These are phyloP conservation scores for Fusarium sp. DNA, from an alignment of 2,329 filamentous ascomycete species.

Conservation along the genomic window DNA sequence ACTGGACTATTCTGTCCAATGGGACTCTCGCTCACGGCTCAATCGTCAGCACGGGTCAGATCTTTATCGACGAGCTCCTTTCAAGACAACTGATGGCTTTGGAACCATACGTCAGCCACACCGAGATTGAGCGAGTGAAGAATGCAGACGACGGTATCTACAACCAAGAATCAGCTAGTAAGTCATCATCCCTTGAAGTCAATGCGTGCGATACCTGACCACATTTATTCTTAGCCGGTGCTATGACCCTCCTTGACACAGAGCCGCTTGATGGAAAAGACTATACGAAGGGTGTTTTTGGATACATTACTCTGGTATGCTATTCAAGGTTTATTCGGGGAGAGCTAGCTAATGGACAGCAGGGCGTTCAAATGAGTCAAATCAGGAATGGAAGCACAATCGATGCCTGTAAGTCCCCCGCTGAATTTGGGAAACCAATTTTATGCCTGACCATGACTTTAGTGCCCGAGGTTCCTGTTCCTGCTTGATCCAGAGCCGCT, in stretches of 20 bases:
- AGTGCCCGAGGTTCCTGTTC: neutral
- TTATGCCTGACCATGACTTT: neutral
- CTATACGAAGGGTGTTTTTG: neutral
- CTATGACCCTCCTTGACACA: neutral
- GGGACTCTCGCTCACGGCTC: neutral
- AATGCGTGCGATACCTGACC: neutral
- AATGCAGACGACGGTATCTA: neutral
- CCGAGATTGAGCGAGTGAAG: neutral
- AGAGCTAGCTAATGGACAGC: neutral
- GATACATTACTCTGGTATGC: neutral
- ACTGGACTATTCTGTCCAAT: neutral
- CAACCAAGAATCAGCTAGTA: neutral
- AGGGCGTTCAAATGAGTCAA: neutral
- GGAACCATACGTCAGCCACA: neutral
- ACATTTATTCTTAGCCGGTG: neutral
- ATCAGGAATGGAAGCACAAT: neutral
- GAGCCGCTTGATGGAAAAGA: neutral
- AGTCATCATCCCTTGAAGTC: neutral
- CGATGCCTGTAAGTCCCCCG: neutral
- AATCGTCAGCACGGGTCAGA: neutral
- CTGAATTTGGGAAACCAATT: neutral
- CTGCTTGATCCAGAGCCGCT: neutral
- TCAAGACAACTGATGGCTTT: neutral
- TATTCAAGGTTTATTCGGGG: neutral
- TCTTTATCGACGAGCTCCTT: neutral